Conservation (phyloP, 2,329 filamentous ascomycete species). For the Thelonectria rubi region DNA sequence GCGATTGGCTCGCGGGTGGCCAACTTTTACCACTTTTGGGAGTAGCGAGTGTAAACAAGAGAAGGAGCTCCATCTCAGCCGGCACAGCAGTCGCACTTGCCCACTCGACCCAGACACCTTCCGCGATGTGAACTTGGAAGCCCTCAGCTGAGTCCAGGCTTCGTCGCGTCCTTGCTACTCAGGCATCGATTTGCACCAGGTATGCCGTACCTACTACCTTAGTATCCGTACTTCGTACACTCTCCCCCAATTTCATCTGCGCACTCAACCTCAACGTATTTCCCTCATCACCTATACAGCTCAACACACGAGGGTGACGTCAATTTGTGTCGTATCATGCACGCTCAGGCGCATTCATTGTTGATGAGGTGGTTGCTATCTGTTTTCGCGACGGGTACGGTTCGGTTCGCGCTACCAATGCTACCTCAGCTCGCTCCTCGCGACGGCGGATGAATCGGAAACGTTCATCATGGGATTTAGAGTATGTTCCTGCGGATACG, state of each 20-base stretch:
- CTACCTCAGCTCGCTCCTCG: background rate
- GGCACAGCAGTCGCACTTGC: background rate
- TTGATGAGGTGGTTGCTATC: background rate
- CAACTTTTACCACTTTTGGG: background rate
- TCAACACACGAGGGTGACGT: background rate
- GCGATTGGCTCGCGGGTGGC: background rate
- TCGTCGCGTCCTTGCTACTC: background rate
- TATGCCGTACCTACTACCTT: too few relatives aligned
- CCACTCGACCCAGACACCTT: background rate
- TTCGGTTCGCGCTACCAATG: background rate
- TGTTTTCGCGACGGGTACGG: background rate
- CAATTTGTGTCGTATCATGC: background rate
- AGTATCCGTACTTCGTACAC: too few relatives aligned
- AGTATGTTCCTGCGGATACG: background rate
- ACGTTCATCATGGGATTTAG: background rate
- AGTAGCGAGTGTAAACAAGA: background rate
- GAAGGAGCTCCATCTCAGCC: background rate
- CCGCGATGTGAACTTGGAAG: background rate
- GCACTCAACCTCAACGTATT: background rate
- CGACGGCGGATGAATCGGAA: background rate
- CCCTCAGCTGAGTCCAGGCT: background rate
- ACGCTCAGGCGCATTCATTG: background rate
- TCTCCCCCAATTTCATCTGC: too few relatives aligned
- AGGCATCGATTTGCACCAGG: background rate
- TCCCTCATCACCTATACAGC: background rate